Conservation (phyloP, 2,329 filamentous ascomycete genomes). For the Trichoderma koningiopsis region DNA sequence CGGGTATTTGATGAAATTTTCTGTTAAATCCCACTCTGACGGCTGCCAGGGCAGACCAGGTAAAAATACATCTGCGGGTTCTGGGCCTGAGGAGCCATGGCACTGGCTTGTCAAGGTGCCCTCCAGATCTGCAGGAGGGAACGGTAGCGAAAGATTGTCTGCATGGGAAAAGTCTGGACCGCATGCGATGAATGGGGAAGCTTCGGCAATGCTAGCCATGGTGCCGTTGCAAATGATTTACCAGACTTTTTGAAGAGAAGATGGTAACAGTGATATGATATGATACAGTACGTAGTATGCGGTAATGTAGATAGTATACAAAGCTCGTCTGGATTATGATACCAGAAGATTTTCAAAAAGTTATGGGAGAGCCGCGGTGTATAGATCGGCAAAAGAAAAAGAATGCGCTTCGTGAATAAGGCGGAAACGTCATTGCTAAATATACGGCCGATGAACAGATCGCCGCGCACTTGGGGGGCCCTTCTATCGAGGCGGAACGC, state of each 20-base stretch:
- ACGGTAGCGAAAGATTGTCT: conserved; percentile 6
- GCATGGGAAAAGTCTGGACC: conserved; percentile 18
- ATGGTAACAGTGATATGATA: background rate
- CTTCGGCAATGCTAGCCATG: conserved; percentile 14
- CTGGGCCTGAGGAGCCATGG: background rate
- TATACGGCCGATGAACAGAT: conserved; percentile 5
- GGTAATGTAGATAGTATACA: background rate
- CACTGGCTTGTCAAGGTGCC: conserved; percentile 8
- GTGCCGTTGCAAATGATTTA: background rate
- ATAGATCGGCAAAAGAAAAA: background rate
- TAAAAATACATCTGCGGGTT: background rate
- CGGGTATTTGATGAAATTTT: conserved; percentile 12
- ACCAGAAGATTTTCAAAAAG: background rate
- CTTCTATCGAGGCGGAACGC: background rate
- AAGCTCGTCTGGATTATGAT: background rate
- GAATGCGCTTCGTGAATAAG: background rate
- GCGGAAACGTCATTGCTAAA: conserved; percentile 24
- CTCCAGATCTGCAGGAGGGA: conserved; percentile 14
- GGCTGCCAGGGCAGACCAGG: conserved; percentile 4
- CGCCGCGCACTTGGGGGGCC: background rate
- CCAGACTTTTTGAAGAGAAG: background rate
- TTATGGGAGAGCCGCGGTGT: background rate
- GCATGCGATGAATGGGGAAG: conserved; percentile 7
- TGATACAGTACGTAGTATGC: background rate
- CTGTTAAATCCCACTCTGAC: conserved; percentile 3